These are phyloP conservation scores for Oryza australiensis DNA, from an alignment of 176 grass and related monocot genomes.

Conservation along the genomic window DNA sequence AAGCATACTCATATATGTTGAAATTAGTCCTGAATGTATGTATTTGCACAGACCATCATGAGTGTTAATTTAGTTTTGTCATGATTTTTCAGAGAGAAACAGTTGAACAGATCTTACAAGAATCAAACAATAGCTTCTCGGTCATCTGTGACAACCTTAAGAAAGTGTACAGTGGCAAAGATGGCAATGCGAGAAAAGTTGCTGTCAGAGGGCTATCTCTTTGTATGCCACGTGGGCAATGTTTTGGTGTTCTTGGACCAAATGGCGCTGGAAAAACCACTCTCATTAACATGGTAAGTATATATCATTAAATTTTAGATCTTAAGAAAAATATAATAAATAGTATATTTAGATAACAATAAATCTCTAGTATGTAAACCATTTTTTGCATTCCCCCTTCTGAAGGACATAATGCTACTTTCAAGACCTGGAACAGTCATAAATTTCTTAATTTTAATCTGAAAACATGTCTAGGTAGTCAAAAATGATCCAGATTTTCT, in stretches of 20 bases:
- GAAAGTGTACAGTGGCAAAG: conserved; percentile 71
- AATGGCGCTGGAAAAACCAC: conserved; percentile 96
- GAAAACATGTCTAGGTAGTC: not conserved
- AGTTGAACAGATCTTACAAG: conserved; percentile 55
- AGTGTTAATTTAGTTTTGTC: not conserved
- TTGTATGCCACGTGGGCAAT: conserved; percentile 64
- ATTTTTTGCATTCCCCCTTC: not conserved
- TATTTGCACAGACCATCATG: not conserved
- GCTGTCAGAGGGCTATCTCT: conserved; percentile 83
- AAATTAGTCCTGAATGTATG: conserved; percentile 3
- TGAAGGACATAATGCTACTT: not conserved
- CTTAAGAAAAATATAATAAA: too few relatives aligned
- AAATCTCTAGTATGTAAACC: not conserved
- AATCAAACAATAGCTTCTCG: conserved; percentile 42
- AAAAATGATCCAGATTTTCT: not conserved
- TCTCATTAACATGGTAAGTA: conserved; percentile 85
- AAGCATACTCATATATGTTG: not conserved
- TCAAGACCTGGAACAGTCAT: not conserved
- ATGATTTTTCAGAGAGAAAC: conserved; percentile 56
- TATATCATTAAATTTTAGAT: not conserved
- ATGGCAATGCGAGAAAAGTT: conserved; percentile 72
- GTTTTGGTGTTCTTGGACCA: conserved; percentile 92
- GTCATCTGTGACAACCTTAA: conserved; percentile 75
- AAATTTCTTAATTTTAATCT: conserved; percentile 16
- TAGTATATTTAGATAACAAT: too few relatives aligned